Conservation (phyloP, 805 yeast genomes). For the Saturnispora zaruensis region DNA sequence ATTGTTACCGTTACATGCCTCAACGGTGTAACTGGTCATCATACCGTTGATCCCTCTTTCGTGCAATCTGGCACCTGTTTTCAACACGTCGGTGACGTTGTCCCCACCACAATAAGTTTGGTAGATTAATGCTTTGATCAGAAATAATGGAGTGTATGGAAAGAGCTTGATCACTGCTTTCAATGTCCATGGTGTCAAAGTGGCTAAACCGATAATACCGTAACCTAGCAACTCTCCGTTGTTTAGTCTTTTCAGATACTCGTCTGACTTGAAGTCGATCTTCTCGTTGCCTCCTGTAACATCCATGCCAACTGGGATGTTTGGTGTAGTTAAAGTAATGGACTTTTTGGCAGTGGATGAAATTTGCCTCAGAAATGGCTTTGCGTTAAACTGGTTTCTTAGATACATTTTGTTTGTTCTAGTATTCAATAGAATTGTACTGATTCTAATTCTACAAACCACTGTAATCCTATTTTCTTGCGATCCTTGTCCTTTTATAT, state of each 20-base stretch:
- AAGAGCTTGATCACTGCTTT: constrained; percentile 54
- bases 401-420: neutral
- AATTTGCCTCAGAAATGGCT: constrained; percentile 4
- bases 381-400: neutral
- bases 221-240: constrained; percentile 52
- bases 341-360: constrained; percentile 6
- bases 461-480: neutral
- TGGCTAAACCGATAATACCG: constrained; percentile 60
- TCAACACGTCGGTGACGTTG: constrained; percentile 54
- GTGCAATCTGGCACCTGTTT: constrained; percentile 60
- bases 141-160: constrained; percentile 65
- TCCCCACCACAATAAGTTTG: constrained; percentile 90
- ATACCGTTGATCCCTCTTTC: constrained; percentile 79
- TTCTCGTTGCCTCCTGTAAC: neutral
- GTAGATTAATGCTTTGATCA: constrained; percentile 67
- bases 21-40: constrained; percentile 93
- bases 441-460: neutral
- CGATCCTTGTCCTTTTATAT: neutral
- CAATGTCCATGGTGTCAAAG: constrained; percentile 54
- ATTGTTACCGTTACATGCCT: constrained; percentile 77
- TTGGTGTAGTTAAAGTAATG: neutral
- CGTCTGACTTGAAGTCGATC: constrained; percentile 1
- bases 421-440: neutral
- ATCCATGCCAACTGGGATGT: neutral
- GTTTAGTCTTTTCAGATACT: constrained; percentile 45